Evolutionary conservation across 2,329 filamentous ascomycete species (phyloP).

Genomic region (Colletotrichum sp.): DNA sequence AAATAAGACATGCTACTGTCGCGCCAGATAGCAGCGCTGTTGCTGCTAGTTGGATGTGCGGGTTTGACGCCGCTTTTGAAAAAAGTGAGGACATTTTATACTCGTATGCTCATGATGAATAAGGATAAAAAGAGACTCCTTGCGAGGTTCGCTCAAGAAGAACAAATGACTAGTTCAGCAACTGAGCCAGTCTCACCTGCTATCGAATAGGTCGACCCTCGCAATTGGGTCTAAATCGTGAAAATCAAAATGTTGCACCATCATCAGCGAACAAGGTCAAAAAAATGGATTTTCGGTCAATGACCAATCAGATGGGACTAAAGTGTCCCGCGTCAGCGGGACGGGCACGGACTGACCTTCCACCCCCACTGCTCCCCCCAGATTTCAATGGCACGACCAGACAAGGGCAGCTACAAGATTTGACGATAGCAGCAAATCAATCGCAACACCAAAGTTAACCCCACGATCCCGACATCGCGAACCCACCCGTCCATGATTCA

Average conservation of each 20-base stretch:
- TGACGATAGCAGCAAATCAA: neutral
- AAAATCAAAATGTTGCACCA: neutral
- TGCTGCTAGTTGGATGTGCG: slow-evolving; percentile 67
- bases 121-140: neutral
- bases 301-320: neutral
- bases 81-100: slow-evolving; percentile 48
- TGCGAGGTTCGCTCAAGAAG: neutral
- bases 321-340: neutral
- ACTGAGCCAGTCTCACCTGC: neutral
- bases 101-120: neutral
- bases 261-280: neutral
- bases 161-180: neutral
- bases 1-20: slow-evolving; percentile 63
- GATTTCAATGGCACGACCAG: neutral
- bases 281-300: neutral
- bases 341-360: neutral
- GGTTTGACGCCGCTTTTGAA: slow-evolving; percentile 47
- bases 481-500: neutral
- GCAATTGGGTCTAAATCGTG: neutral
- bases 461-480: neutral
- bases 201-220: neutral
- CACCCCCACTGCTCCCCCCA: neutral
- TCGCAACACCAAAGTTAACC: neutral
- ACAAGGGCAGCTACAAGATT: neutral
- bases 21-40: slow-evolving; percentile 72